Evolutionary conservation across 108 stramenopile species (phyloP), one percentile per base, ranked within the genome.

Genomic region (Skeletonema tropicum): DNA sequence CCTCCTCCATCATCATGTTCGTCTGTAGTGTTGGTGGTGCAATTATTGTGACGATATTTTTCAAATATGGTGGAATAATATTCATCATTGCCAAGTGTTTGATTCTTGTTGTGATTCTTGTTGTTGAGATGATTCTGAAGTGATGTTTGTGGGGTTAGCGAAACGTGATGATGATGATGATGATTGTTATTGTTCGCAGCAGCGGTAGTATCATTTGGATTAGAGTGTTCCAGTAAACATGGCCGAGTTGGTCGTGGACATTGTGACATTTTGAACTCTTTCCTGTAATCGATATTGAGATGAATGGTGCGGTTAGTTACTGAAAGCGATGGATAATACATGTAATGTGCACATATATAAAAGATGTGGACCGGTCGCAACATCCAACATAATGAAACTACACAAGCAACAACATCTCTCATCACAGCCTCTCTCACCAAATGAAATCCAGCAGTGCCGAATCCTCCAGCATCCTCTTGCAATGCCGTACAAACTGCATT

Each of bases 391-490:
- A 6, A 41, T 38, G 8, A 64, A 42, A 48, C 38, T 3, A 21
- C 36, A 19, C 6, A 33, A 26, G n/a, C n/a, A n/a, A n/a, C n/a
- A n/a, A n/a, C n/a, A n/a, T n/a, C n/a, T n/a, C n/a, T n/a, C n/a
- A n/a, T n/a, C n/a, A n/a, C n/a, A n/a, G n/a, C n/a, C n/a, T n/a
- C n/a, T n/a, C 69, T 31, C 32, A 70, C 76, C 70, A 30, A 31
- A 64, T 64, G 70, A 71, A 64, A 70, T 0, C 70, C 70, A 13
- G 70, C 76, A 13, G 76, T 71, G 6, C 76, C 76, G 41, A 41
- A 70, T n/a, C 76, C 70, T 17, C 76, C 70, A 8, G 62, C 76
- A 65, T 77, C 76, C 17, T 71, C 70, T 23, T 36, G 38, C 32
- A 77, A 42, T 10, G 76, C 75, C 19, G 57, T 70, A 58, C 13